Conservation (phyloP, 78 protist species). For the Tieghemostelium lacteum region DNA sequence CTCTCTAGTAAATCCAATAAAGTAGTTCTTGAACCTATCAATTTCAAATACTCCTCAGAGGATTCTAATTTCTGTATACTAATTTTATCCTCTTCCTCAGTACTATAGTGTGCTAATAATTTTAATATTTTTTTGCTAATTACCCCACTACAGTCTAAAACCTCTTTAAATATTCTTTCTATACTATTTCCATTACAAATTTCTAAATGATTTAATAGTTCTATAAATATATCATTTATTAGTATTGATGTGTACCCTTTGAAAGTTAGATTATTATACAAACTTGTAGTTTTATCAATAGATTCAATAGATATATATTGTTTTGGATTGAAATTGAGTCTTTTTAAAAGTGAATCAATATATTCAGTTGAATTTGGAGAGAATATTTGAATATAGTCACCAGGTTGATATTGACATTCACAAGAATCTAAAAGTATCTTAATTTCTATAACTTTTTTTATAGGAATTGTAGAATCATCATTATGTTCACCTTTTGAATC, state of each 20-base stretch:
- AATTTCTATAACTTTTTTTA: slow-evolving; percentile 55
- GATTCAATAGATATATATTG: background rate
- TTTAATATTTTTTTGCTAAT: slow-evolving; percentile 30
- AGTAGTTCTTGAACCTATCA: slow-evolving; percentile 11
- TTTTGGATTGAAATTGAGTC: slow-evolving; percentile 10
- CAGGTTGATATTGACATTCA: slow-evolving; percentile 17
- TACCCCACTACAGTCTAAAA: slow-evolving; percentile 45
- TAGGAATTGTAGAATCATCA: background rate
- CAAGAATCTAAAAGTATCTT: background rate
- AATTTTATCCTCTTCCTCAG: slow-evolving; percentile 21
- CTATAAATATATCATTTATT: background rate
- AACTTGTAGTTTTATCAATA: slow-evolving; percentile 1
- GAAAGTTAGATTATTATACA: too few species aligned
- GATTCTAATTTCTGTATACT: slow-evolving; percentile 16
- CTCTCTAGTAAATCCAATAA: slow-evolving; percentile 14
- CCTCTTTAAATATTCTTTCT: slow-evolving; percentile 9
- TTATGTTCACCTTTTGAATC: background rate
- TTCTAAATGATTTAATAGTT: background rate
- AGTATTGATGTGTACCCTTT: background rate
- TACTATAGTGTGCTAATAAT: slow-evolving; percentile 24
- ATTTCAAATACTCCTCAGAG: slow-evolving; percentile 24
- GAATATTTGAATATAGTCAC: slow-evolving; percentile 39
- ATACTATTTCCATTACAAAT: slow-evolving; percentile 4
- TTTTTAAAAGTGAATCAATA: background rate
- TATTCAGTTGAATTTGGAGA: slow-evolving; percentile 20